Conservation (phyloP, 768 basidiomycete genomes). For the Hericium erinaceus region DNA sequence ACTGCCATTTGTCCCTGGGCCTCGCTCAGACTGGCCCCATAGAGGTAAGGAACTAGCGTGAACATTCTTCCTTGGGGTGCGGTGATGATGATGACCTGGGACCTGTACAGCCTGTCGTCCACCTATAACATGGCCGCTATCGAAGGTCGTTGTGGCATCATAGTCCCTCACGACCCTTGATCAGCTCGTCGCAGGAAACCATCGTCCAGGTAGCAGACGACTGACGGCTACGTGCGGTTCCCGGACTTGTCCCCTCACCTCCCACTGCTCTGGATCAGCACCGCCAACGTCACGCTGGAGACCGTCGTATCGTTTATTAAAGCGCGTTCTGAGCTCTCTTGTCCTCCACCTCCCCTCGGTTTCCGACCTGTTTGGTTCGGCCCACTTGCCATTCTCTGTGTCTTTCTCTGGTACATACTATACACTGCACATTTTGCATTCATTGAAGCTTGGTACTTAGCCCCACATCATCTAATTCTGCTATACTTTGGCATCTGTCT, state of each 20-base stretch:
- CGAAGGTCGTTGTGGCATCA: constrained; percentile 15
- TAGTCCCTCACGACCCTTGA: constrained; percentile 26
- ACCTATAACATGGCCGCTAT: constrained; percentile 12
- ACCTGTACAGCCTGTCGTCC: constrained; percentile 19
- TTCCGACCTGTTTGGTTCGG: constrained; percentile 6
- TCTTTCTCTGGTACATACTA: constrained; percentile 23
- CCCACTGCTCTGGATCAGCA: constrained; percentile 13
- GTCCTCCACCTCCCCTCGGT: constrained; percentile 15
- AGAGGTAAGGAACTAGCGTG: not conserved
- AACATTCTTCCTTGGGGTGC: constrained; percentile 4
- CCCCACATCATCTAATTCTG: not conserved
- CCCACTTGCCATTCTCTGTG: constrained; percentile 35
- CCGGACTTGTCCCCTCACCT: constrained; percentile 8
- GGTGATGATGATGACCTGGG: constrained; percentile 10
- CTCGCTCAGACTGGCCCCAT: no score
- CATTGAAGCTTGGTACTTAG: constrained; percentile 1
- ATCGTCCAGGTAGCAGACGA: constrained; percentile 19
- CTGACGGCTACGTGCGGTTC: not conserved
- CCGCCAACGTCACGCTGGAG: constrained; percentile 20
- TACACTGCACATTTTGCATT: constrained; percentile 8
- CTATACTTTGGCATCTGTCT: constrained; percentile 9
- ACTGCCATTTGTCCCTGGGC: no score
- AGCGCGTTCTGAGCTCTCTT: constrained; percentile 19
- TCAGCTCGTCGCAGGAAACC: constrained; percentile 19
- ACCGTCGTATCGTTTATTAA: constrained; percentile 20